Evolutionary conservation across 345 rosid genomes (phyloP).

Genomic region (Eucalyptus cloeziana): DNA sequence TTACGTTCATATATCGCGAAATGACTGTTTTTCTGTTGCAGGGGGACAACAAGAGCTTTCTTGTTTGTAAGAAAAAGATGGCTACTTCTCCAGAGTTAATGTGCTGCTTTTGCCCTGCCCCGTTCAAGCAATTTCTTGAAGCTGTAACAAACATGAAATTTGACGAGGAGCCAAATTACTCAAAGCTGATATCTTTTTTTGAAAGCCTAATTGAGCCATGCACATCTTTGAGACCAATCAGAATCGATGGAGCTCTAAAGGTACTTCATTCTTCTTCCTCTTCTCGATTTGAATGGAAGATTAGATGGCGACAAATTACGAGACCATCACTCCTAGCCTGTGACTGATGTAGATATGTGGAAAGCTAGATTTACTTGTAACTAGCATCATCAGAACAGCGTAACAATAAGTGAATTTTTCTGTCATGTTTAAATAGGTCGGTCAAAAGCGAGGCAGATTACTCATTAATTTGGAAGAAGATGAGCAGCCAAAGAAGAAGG

Average conservation of each 20-base stretch:
- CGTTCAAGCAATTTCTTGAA: constrained; percentile 79
- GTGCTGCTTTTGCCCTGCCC: constrained; percentile 87
- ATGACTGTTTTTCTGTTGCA: constrained; percentile 9
- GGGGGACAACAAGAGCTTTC: constrained; percentile 97
- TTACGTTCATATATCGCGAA: not conserved
- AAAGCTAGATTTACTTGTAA: not conserved
- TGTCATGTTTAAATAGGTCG: constrained; percentile 34
- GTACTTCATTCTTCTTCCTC: constrained; percentile 14
- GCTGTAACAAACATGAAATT: constrained; percentile 88
- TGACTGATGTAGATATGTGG: not conserved
- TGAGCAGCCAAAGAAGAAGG: constrained; percentile 82
- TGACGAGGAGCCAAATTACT: constrained; percentile 92
- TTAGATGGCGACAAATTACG: not conserved
- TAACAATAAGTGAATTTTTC: not conserved
- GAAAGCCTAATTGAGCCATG: constrained; percentile 67
- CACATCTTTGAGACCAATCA: constrained; percentile 58
- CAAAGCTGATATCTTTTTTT: constrained; percentile 71
- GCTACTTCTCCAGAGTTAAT: constrained; percentile 74
- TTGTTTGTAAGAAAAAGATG: constrained; percentile 96
- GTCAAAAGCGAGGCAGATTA: constrained; percentile 75
- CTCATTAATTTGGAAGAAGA: constrained; percentile 76
- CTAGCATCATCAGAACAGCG: not conserved
- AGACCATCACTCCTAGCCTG: not conserved
- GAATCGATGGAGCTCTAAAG: constrained; percentile 97
- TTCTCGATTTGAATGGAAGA: not conserved